Conservation (phyloP, 805 yeast species). For the Blastobotrys americana region DNA sequence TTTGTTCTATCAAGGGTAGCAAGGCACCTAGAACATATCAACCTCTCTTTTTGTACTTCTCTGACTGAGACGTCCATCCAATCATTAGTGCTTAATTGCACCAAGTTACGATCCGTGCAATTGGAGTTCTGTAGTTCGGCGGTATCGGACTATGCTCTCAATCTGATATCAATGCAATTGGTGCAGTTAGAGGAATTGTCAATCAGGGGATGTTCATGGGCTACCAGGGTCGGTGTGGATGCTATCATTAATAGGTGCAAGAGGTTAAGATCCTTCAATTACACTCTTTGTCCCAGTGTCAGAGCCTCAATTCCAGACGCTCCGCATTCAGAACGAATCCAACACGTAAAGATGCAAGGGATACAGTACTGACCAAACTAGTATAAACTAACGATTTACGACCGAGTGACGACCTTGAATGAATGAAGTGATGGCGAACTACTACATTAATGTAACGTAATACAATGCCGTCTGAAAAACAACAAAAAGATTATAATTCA, state of each 20-base stretch:
- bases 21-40: constrained; percentile 47
- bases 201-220: constrained; percentile 66
- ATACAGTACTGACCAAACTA: no score
- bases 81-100: constrained; percentile 60
- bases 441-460: no score
- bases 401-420: no score
- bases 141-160: constrained; percentile 62
- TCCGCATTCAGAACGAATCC: no score
- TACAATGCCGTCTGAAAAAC: no score
- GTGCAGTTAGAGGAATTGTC: constrained; percentile 41
- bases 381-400: no score
- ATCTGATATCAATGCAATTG: constrained; percentile 51
- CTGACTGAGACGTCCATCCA: constrained; percentile 63
- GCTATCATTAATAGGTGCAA: constrained; percentile 51
- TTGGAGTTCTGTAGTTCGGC: constrained; percentile 74
- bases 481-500: no score
- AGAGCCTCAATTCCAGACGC: no score
- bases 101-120: constrained; percentile 44
- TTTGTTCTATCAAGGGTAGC: constrained; percentile 56
- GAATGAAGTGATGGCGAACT: no score
- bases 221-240: constrained; percentile 71
- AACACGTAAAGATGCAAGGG: no score
- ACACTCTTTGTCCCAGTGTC: constrained; percentile 65
- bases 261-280: constrained; percentile 46
- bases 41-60: constrained; percentile 69